Percentiles rank a stretch among this genome's conserved stretches.
Evolutionary conservation across 2,329 filamentous ascomycete genomes (phyloP).

Genomic region (Allantophomopsis lycopodina): DNA sequence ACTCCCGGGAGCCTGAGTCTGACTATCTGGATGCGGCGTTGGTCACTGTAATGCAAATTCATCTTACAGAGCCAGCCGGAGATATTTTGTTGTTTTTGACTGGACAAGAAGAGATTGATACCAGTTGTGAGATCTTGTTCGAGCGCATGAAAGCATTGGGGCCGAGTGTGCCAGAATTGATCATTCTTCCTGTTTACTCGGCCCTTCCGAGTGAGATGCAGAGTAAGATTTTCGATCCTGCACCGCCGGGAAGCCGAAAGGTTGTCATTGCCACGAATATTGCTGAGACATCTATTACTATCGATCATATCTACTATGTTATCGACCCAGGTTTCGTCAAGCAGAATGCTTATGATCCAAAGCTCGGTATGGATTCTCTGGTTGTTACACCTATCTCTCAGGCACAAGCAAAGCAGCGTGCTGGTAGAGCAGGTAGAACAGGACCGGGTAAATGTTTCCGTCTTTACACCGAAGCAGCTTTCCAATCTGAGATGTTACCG

Average conservation of each 20-base stretch:
- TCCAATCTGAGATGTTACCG: constrained; percentile 92
- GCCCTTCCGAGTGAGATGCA: constrained; percentile 89
- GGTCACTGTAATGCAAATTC: constrained; percentile 97
- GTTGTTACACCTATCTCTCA: constrained; percentile 95
- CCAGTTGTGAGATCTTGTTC: constrained; percentile 78
- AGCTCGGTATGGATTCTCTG: constrained; percentile 93
- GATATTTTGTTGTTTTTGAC: constrained; percentile 97
- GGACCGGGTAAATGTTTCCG: constrained; percentile 94
- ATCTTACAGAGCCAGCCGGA: constrained; percentile 79
- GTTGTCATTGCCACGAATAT: constrained; percentile 98
- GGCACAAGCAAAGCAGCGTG: constrained; percentile 88
- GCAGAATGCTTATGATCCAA: constrained; percentile 92
- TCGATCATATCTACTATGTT: constrained; percentile 95
- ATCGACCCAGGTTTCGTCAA: constrained; percentile 97
- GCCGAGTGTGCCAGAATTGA: constrained; percentile 76
- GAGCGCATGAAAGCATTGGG: constrained; percentile 96
- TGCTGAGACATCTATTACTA: constrained; percentile 94
- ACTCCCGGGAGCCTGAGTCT: constrained; percentile 85
- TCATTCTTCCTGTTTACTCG: constrained; percentile 94
- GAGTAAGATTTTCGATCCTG: constrained; percentile 86
- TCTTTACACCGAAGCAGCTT: constrained; percentile 88
- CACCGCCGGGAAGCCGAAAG: constrained; percentile 74
- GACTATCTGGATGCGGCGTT: constrained; percentile 91
- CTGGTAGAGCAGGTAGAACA: constrained; percentile 84
- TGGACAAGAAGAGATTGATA: constrained; percentile 96